A percentile compares a stretch with the other conserved stretches of the same genome.
phyloP scores from a whole-genome alignment of 345 rosid genomes.

The Moringa oleifera region DNA sequence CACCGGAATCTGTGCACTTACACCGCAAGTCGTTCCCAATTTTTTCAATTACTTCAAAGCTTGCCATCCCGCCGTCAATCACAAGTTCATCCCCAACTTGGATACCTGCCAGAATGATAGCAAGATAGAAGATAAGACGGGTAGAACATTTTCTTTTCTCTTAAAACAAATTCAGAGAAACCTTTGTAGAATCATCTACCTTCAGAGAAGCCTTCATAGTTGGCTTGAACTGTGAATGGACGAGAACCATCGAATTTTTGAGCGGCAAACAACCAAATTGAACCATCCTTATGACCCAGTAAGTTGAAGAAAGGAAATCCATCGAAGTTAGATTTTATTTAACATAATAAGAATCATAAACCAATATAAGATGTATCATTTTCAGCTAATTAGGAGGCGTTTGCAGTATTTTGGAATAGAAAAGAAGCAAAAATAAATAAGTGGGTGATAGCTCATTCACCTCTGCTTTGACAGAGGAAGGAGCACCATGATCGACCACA shows the following conservation, averaged over 20 bases:
- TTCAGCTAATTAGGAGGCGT: background rate
- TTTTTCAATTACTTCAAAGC: constrained; percentile 59
- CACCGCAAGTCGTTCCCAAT: constrained; percentile 52
- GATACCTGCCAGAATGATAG: constrained; percentile 33
- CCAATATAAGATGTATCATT: background rate
- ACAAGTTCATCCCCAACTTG: constrained; percentile 64
- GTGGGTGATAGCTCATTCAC: constrained; percentile 12
- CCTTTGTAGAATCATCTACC: constrained; percentile 24
- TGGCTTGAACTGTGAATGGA: constrained; percentile 60
- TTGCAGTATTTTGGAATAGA: background rate
- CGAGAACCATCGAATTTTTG: constrained; percentile 41
- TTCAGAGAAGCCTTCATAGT: constrained; percentile 58
- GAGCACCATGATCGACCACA: constrained; percentile 67
- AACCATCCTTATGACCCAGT: constrained; percentile 43
- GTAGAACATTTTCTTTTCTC: background rate
- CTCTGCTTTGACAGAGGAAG: constrained; percentile 57
- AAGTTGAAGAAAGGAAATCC: background rate
- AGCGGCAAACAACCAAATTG: constrained; percentile 57
- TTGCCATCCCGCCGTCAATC: constrained; percentile 79
- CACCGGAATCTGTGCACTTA: constrained; percentile 59
- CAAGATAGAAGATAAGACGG: background rate
- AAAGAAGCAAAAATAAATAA: constrained; percentile 6
- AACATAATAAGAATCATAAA: background rate
- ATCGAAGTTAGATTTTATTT: constrained; percentile 7
- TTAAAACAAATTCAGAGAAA: background rate